Evolutionary conservation across 805 yeast genomes (phyloP).

Genomic region (Kurtzmaniella fragi): DNA sequence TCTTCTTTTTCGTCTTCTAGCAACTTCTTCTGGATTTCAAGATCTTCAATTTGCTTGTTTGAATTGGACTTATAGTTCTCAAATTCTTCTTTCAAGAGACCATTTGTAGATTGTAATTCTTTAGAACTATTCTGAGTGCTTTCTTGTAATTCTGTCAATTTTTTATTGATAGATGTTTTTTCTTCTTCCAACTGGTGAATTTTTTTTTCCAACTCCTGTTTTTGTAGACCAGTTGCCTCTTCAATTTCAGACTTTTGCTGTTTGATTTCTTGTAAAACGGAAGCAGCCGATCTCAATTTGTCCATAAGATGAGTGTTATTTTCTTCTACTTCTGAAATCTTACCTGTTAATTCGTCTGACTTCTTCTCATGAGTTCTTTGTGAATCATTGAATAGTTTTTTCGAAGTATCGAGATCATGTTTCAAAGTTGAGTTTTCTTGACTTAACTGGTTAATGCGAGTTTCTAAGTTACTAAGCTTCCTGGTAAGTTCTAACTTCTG

Average conservation of each 20-base stretch:
- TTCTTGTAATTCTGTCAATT: conserved; percentile 4
- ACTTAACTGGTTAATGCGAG: conserved; percentile 14
- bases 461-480: conserved; percentile 16
- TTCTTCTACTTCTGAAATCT: conserved; percentile 23
- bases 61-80: conserved; percentile 1
- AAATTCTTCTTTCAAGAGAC: conserved; percentile 4
- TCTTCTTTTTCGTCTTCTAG: conserved; percentile 2
- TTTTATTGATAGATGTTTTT: conserved; percentile 1
- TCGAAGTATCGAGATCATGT: conserved; percentile 15
- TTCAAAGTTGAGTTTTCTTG: conserved; percentile 20
- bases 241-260: conserved; percentile 12
- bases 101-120: neutral
- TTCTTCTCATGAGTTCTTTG: conserved; percentile 13
- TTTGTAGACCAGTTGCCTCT: conserved; percentile 7
- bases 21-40: conserved; percentile 7
- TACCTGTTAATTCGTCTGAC: conserved; percentile 15
- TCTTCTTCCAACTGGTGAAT: conserved; percentile 10
- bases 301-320: conserved; percentile 35
- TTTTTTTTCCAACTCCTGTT: conserved; percentile 12
- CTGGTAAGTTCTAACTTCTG: conserved; percentile 30
- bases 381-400: conserved; percentile 17
- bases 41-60: conserved; percentile 3
- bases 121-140: neutral
- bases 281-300: conserved; percentile 35
- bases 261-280: conserved; percentile 28